Conservation (phyloP, 2,329 filamentous ascomycete genomes). For the Talaromyces sp. region DNA sequence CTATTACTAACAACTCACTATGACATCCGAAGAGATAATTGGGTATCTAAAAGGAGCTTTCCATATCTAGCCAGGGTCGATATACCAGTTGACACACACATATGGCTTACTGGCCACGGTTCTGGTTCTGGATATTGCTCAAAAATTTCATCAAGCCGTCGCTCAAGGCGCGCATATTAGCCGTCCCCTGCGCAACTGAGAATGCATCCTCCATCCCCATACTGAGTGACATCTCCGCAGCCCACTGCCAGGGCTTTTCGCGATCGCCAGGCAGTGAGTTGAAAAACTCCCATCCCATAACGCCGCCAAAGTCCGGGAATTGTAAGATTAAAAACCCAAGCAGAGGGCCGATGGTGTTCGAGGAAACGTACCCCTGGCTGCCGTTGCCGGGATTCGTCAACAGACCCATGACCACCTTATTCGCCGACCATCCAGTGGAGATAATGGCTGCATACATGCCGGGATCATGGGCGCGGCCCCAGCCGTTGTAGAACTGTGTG, state of each 20-base stretch:
- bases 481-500: constrained; percentile 88
- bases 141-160: constrained; percentile 26
- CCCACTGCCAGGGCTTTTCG: constrained; percentile 71
- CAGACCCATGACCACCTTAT: constrained; percentile 73
- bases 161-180: constrained; percentile 24
- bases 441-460: constrained; percentile 40
- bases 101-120: constrained; percentile 13
- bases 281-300: constrained; percentile 96
- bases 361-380: constrained; percentile 56
- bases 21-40: not conserved
- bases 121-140: constrained; percentile 20
- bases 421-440: constrained; percentile 61
- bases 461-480: constrained; percentile 60
- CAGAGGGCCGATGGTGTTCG: constrained; percentile 53
- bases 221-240: constrained; percentile 56
- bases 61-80: not conserved
- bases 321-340: constrained; percentile 53
- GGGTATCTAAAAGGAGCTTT: not conserved
- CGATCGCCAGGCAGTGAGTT: constrained; percentile 66
- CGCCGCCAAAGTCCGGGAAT: constrained; percentile 71
- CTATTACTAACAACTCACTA: not conserved
- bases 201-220: constrained; percentile 39
- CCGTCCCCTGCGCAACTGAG: constrained; percentile 25
- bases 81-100: not conserved
- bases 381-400: constrained; percentile 76